Base-by-base conservation (phyloP, 228 moss, liverwort and hornwort species). In the Sphagnum fallax region DNA sequence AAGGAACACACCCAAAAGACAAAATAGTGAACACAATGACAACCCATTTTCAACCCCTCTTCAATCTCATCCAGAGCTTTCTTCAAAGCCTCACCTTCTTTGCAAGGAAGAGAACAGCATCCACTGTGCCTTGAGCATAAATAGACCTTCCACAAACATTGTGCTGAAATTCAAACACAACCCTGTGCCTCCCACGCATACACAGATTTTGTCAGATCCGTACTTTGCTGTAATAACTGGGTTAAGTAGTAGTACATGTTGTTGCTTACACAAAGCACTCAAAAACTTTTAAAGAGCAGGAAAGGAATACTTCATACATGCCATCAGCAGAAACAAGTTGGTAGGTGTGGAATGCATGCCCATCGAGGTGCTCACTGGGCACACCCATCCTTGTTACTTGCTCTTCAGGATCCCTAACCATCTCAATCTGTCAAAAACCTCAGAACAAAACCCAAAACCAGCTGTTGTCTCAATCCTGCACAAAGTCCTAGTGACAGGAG, bases 261-360 rank as follows among this genome's bases (percentile, higher is more conserved):
- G 15, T 11, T 15, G 2, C 59, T 2, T 15, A 1, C 2, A 60
- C 59, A 11, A 15, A 15, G 59, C 59, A 60, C 12, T 11, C 59
- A 60, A 60, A 11, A 60, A 11, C 15, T 32, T 32, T 32, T 32
- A 32, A 32, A 32, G 2, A 32, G 32, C 32, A 32, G 55, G 12
- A 12, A 12, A 55, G 55, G 64, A 53, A 73, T 60, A 53, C 5
- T 16, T 70, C 95, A 70, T 77, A 97, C 93, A 86, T 85, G 74
- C 80, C 83, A 71, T 98, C 90, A 52, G 91, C 83, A 4, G 97
- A 91, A 48, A 80, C 77, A 67, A 93, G 76, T 13, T 66, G 84
- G 72, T 93, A 98, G 50, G 97, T 93, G 71, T 98, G 97, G 69
- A 87, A 98, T 47, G 97, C 97, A 76, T 98, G 97, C 62, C 91